Base-by-base conservation (phyloP, 164 flowering plant genomes). In the Akebia trifoliata region DNA sequence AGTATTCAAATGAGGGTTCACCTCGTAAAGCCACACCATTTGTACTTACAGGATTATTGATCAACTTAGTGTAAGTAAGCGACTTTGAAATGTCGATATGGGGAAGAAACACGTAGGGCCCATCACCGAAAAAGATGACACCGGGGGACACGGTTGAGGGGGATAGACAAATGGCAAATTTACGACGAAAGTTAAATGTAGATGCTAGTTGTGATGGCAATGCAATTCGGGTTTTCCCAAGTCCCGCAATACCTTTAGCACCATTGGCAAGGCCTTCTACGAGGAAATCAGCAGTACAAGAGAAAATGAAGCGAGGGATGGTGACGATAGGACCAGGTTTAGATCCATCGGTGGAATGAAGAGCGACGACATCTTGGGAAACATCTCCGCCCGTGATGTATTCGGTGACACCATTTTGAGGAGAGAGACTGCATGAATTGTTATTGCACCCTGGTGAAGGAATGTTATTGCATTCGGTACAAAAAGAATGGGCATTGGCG, bases 121-220 rank as follows among this genome's bases (percentile, higher is more conserved):
- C 76, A 30, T 63, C 62, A 0, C 83, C 83, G 4, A 78, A 60
- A 39, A 76, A 66, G 0, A 74, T 25, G 18, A 72, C 74, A n/a
- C 78, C 78, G 1, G 2, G 51, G 8, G 54, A 15, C n/a, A n/a
- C n/a, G 0, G 55, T 36, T 1, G 74, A 53, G 8, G 67, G 50
- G 1, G 72, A 20, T 1, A 73, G 44, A 35, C 78, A 78, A 5
- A 78, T 14, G 2, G 73, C 76, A 14, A 78, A 78, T 36, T 66
- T 75, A 12, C 60, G 28, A n/a, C 9, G 22, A 50, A 78, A 65
- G 37, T 62, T 52, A 20, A 72, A 69, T 0, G 61, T 51, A 0
- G 67, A 26, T 1, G 77, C 57, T 3, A 75, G 44, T 21, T 73
- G 76, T 0, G 69, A 37, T 0, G 74, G 78, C 0, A 73, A 46